Conservation (phyloP, 176 grass and related monocot genomes). For the Areca catechu region DNA sequence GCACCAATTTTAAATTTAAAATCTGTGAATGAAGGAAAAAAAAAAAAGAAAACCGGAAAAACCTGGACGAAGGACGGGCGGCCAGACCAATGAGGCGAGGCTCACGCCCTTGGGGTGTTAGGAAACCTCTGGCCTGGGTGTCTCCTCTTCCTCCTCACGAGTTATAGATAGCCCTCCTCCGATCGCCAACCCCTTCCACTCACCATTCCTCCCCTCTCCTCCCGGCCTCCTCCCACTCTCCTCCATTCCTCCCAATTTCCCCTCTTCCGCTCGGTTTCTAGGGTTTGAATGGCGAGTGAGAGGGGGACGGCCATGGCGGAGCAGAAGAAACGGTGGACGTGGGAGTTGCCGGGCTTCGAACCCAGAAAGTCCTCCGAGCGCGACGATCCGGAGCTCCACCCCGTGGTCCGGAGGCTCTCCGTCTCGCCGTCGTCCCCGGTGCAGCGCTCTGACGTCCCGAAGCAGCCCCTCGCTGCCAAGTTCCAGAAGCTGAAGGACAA, state of each 20-base stretch:
- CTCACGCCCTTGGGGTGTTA: background rate
- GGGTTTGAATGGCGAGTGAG: conserved; percentile 36
- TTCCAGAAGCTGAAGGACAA: conserved; percentile 53
- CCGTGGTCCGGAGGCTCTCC: conserved; percentile 26
- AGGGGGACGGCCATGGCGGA: conserved; percentile 56
- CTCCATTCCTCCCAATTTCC: background rate
- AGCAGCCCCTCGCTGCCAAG: conserved; percentile 27
- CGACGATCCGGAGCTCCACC: conserved; percentile 23
- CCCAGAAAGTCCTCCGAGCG: conserved; percentile 28
- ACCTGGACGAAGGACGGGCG: too few species aligned
- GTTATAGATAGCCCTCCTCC: conserved; percentile 36
- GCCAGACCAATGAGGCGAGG: too few species aligned
- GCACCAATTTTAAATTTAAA: too few species aligned
- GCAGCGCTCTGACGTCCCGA: conserved; percentile 5
- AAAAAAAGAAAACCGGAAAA: too few species aligned
- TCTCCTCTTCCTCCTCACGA: conserved; percentile 31
- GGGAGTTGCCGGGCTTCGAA: conserved; percentile 90
- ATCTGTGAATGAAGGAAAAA: too few species aligned
- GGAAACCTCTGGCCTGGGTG: conserved; percentile 51
- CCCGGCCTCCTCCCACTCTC: background rate
- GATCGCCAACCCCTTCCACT: background rate
- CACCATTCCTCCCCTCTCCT: background rate
- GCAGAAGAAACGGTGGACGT: conserved; percentile 61
- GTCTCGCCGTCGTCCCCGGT: conserved; percentile 29
- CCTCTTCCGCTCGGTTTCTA: conserved; percentile 36